These are phyloP conservation scores for Coemansia sp. DNA, from an alignment of 192 early-diverging fungal species.

Conservation along the genomic window DNA sequence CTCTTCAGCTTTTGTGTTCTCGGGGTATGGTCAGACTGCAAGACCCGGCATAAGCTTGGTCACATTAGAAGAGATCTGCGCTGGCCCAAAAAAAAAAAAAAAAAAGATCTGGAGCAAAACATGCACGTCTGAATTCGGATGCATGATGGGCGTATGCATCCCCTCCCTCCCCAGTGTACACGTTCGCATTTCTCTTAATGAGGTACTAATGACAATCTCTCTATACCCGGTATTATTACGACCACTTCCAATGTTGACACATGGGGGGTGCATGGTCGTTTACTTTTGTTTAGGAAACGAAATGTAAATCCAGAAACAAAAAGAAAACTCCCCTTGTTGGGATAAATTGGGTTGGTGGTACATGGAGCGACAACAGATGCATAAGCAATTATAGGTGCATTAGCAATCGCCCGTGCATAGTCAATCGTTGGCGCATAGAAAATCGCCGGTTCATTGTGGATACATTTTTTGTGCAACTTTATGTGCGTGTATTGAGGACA, in stretches of 20 bases:
- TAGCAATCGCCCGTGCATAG: neutral
- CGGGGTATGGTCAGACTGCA: neutral
- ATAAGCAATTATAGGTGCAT: neutral
- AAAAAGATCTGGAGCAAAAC: neutral
- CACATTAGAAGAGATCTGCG: neutral
- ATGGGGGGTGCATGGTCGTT: neutral
- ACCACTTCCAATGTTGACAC: neutral
- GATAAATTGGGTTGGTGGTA: neutral
- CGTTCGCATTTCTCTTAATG: neutral
- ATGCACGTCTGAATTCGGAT: neutral
- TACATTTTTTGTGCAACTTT: neutral
- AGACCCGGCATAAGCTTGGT: neutral
- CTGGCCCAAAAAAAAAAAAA: neutral
- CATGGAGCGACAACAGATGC: neutral
- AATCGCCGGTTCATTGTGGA: neutral
- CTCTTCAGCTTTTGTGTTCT: neutral
- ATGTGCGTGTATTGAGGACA: neutral
- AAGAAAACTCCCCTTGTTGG: neutral
- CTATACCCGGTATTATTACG: neutral
- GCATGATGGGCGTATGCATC: neutral
- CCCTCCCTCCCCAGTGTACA: neutral
- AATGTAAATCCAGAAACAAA: neutral
- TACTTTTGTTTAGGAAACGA: neutral
- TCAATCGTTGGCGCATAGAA: too few species aligned
- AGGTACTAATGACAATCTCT: neutral